Percentiles rank a stretch among this genome's conserved stretches.
Evolutionary conservation across 768 basidiomycete genomes (phyloP).

Genomic region (Pleurotus sapidus): DNA sequence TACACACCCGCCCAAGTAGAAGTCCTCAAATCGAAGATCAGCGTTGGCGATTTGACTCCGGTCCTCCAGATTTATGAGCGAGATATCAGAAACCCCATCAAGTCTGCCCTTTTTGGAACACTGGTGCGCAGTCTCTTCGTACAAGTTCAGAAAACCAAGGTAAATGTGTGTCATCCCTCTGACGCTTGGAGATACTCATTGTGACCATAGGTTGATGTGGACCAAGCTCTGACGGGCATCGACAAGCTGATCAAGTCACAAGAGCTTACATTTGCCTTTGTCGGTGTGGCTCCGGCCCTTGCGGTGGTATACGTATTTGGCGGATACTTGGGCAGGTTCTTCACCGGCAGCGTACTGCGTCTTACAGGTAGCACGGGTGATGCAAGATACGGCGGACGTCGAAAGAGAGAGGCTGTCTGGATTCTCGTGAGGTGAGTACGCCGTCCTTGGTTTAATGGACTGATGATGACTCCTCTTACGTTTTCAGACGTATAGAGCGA

Average conservation of each 20-base stretch:
- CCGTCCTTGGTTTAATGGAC: neutral
- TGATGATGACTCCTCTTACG: neutral
- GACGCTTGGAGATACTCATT: neutral
- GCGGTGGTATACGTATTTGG: constrained; percentile 70
- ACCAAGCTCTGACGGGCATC: constrained; percentile 86
- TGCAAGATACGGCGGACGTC: constrained; percentile 57
- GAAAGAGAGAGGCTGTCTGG: constrained; percentile 57
- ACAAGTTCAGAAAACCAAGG: constrained; percentile 96
- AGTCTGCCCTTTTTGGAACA: constrained; percentile 76
- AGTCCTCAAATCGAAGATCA: constrained; percentile 61
- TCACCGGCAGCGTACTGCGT: constrained; percentile 35
- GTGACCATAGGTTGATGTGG: constrained; percentile 77
- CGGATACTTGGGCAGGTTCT: constrained; percentile 49
- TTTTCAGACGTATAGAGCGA: constrained; percentile 60
- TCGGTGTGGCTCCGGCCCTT: constrained; percentile 90
- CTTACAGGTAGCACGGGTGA: constrained; percentile 26
- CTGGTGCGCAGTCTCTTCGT: constrained; percentile 84
- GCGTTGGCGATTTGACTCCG: constrained; percentile 80
- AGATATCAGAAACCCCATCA: constrained; percentile 86
- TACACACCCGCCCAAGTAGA: constrained; percentile 65
- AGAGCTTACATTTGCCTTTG: constrained; percentile 94
- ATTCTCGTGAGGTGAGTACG: constrained; percentile 59
- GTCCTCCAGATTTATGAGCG: constrained; percentile 88
- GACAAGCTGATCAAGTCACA: constrained; percentile 93
- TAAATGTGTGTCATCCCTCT: constrained; percentile 18